A percentile compares a stretch with the other conserved stretches of the same genome.
These are phyloP conservation scores for Rhodotorula graminis DNA, from an alignment of 768 basidiomycete genomes.

Conservation along the genomic window DNA sequence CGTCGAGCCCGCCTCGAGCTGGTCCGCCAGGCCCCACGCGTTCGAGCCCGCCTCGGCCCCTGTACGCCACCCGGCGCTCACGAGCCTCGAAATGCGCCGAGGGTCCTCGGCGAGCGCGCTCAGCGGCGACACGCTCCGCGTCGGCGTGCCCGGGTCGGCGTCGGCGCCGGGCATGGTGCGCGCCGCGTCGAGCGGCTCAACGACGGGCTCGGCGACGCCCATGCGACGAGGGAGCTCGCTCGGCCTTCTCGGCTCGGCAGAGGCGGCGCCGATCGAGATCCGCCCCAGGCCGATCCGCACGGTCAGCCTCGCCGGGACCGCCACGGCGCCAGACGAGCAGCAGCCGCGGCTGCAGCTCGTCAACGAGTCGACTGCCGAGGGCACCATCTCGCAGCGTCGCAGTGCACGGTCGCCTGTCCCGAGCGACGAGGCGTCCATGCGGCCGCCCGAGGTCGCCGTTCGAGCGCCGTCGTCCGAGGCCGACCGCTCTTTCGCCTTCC, in stretches of 20 bases:
- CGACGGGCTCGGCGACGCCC: background rate
- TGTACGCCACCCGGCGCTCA: background rate
- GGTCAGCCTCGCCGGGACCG: background rate
- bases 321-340: background rate
- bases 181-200: background rate
- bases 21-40: background rate
- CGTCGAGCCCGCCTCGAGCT: background rate
- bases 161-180: background rate
- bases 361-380: constrained; percentile 8
- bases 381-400: constrained; percentile 29
- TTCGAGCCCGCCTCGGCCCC: background rate
- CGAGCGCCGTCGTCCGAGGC: constrained; percentile 24
- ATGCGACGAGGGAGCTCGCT: constrained; percentile 8
- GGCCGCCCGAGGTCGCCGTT: constrained; percentile 13
- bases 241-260: background rate
- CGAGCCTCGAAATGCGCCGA: background rate
- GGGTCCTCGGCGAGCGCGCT: background rate
- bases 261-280: background rate
- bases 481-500: background rate
- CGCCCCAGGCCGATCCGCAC: constrained; percentile 1
- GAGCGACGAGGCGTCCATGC: background rate
- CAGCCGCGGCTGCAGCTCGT: background rate
- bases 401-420: background rate
- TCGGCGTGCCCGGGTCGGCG: background rate
- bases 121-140: background rate